Percentiles rank a stretch among this genome's conserved stretches.
These are phyloP conservation scores for Capronia coronata DNA, from an alignment of 2,329 filamentous ascomycete species.

Conservation along the genomic window DNA sequence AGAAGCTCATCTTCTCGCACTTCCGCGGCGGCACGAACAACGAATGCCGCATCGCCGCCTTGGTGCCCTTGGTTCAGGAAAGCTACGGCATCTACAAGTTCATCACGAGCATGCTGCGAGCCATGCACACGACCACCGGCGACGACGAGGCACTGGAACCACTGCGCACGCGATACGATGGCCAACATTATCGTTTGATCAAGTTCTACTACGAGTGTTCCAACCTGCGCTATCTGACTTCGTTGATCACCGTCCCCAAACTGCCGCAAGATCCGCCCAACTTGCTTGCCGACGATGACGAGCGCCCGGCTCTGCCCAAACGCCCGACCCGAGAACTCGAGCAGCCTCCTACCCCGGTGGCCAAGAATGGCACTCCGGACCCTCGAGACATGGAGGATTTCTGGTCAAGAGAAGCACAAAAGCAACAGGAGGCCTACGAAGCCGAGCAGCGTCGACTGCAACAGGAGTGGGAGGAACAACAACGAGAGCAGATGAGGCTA, in stretches of 20 bases:
- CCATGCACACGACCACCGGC: conserved; percentile 93
- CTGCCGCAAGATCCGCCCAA: conserved; percentile 91
- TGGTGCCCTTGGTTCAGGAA: conserved; percentile 91
- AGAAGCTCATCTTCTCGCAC: conserved; percentile 96
- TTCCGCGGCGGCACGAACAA: conserved; percentile 89
- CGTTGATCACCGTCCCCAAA: conserved; percentile 91
- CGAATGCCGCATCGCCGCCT: conserved; percentile 88
- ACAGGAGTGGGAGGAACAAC: conserved; percentile 75
- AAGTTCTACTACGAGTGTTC: conserved; percentile 99
- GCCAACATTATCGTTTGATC: conserved; percentile 91
- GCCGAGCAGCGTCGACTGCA: conserved; percentile 85
- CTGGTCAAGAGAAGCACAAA: conserved; percentile 87
- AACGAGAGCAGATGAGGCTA: conserved; percentile 73
- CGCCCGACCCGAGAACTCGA: conserved; percentile 66
- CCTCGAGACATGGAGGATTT: conserved; percentile 96
- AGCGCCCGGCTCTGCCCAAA: conserved; percentile 72
- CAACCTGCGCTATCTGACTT: conserved; percentile 92
- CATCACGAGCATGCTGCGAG: conserved; percentile 96
- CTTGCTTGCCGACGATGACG: conserved; percentile 75
- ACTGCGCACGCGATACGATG: conserved; percentile 80
- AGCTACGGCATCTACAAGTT: conserved; percentile 99
- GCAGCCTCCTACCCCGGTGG: conserved; percentile 60
- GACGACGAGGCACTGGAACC: conserved; percentile 90
- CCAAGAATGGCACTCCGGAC: conserved; percentile 61
- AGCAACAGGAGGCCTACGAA: conserved; percentile 91